Base-by-base conservation (phyloP, 768 basidiomycete genomes). In the Amanita exitialis region DNA sequence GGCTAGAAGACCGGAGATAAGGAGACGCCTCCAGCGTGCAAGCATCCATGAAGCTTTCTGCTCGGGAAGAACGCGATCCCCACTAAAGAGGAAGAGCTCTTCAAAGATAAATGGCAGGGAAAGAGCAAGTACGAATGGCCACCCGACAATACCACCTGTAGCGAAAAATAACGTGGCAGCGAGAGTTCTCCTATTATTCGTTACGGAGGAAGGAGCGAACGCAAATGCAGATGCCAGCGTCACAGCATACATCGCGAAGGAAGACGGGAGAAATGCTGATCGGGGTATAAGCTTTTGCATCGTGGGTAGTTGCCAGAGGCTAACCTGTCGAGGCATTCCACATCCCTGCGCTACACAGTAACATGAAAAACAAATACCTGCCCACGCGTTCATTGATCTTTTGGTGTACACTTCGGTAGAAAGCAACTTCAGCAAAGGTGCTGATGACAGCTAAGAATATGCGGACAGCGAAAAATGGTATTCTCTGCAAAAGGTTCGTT, bases 71-170 rank as follows among this genome's bases (percentile, higher is more conserved):
- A 86, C 80, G 35, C 65, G 64, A 58, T 96, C 93, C 6, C 73
- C 77, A 35, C 86, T 83, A 49, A 72, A 78, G 20, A 94, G 63
- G 60, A 92, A 87, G 18, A 97, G 69, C 63, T 98, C 91, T 63
- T 98, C 96, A 42, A 90, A 64, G 10, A 94, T 80, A 58, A 95
- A 94, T 1, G 96, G 96, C 12, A 96, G 67, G 0, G 90, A 80
- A 6, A 97, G 73, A 0, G 89, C 82, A 15, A 92, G 74, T n/a
- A 89, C 75, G 64, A 99, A 99, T 5, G 96, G 96, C 96, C 96
- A 99, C 4, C 95, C 96, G 30, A 97, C 78, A 45, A 98, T 78
- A 1, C 83, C 90, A 4, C 90, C 94, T 5, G 80, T 62, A 1
- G 89, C 90, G 62, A 92, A 90, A 44, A 75, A 66, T 42, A 85